These are phyloP conservation scores for Citrus cavaleriei DNA, from an alignment of 345 rosid genomes.

Conservation along the genomic window DNA sequence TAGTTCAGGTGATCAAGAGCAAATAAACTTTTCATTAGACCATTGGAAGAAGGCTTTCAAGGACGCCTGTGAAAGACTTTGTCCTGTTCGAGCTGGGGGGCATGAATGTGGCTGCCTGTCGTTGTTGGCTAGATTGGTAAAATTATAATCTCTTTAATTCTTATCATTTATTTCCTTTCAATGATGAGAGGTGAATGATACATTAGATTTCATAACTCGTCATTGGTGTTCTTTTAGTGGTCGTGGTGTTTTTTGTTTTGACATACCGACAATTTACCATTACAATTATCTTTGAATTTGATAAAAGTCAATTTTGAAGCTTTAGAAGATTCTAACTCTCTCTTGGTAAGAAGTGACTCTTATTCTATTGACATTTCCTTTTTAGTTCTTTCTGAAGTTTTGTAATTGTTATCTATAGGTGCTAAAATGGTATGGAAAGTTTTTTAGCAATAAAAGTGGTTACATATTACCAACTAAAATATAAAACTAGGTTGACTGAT, in stretches of 20 bases:
- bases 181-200: neutral
- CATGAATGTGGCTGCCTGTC: constrained; percentile 91
- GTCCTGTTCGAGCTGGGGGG: constrained; percentile 90
- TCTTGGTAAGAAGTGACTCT: neutral
- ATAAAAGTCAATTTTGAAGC: neutral
- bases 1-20: constrained; percentile 52
- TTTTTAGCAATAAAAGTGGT: neutral
- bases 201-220: neutral
- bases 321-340: neutral
- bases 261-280: neutral
- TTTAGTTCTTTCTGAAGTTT: neutral
- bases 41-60: constrained; percentile 90
- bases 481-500: neutral
- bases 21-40: constrained; percentile 61
- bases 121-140: constrained; percentile 72
- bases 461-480: too few species aligned
- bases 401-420: neutral
- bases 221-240: neutral
- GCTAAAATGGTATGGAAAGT: neutral
- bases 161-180: neutral
- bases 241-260: neutral
- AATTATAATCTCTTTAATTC: neutral
- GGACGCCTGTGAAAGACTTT: constrained; percentile 88
- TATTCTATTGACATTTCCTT: neutral
- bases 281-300: neutral